Evolutionary conservation across 352 stramenopile genomes (phyloP).

Genomic region (Phytopythium vexans): DNA sequence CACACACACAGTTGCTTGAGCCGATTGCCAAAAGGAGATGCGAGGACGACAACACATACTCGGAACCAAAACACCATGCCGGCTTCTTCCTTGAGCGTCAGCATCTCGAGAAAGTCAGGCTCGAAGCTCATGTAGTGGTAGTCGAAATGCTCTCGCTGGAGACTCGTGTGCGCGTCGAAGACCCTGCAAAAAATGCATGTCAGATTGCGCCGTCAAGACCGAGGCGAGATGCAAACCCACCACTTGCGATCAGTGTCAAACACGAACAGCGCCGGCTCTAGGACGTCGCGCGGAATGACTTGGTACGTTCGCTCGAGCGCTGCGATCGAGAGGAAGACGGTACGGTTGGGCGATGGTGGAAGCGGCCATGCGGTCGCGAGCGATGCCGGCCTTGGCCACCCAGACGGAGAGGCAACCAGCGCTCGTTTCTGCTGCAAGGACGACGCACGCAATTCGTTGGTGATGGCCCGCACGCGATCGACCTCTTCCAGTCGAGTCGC

Average conservation of each 20-base stretch:
- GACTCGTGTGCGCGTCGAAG: constrained; percentile 60
- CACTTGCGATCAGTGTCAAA: constrained; percentile 72
- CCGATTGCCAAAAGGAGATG: neutral
- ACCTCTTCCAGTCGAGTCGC: constrained; percentile 55
- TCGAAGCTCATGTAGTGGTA: constrained; percentile 78
- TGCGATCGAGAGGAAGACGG: constrained; percentile 71
- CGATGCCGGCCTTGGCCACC: constrained; percentile 31
- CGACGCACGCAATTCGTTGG: constrained; percentile 34
- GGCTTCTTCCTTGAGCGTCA: constrained; percentile 71
- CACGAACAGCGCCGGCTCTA: constrained; percentile 57
- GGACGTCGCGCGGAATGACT: constrained; percentile 55
- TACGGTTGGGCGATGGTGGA: constrained; percentile 46
- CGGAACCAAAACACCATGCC: constrained; percentile 75
- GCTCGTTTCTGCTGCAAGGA: constrained; percentile 22
- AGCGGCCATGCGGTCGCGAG: constrained; percentile 46
- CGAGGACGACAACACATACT: constrained; percentile 20
- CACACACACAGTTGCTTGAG: constrained; percentile 1
- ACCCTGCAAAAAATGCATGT: constrained; percentile 25
- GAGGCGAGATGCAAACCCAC: constrained; percentile 12
- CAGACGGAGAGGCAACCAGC: neutral
- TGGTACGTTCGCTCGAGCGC: constrained; percentile 62
- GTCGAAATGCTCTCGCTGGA: constrained; percentile 71
- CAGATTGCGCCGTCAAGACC: neutral
- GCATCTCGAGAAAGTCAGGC: constrained; percentile 68
- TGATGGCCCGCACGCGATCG: constrained; percentile 47